Evolutionary conservation across 2,329 filamentous ascomycete species (phyloP), one percentile per base, ranked within the genome.

Genomic region (Penicillium nordicum): DNA sequence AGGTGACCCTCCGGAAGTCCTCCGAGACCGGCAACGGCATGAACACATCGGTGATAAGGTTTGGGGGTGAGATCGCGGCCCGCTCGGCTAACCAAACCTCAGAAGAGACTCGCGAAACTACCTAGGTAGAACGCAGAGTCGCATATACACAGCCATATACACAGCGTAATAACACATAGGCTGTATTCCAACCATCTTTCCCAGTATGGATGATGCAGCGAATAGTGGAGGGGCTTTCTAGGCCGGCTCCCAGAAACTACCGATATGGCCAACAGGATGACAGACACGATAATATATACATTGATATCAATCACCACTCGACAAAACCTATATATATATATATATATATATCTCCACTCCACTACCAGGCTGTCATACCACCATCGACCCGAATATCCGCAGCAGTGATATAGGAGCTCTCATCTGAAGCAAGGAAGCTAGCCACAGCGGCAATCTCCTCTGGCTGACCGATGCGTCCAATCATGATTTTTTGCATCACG

Each of bases 21-120:
- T 10, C 37, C 37, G 37, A 10, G 5, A 2, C 18, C 37, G 38
- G 18, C 6, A 37, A 5, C 8, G 32, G 14, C 36, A 37, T 12
- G 30, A 32, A 32, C 30, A 32, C 59, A 65, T 60, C 59, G 48
- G 41, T 47, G 55, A 61, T 62, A 57, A 62, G 54, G 60, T 65
- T 64, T 45, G 9, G 40, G 25, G 14, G 23, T 43, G 47, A 57
- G 51, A 63, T 64, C 59, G 58, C 59, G 62, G 63, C 58, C 60
- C 63, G 63, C 57, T 59, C 63, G 58, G 57, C 49, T 50, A 60
- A 57, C 46, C 52, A 34, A 34, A 34, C 32, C 32, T 34, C 16
- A 3, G 55, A 63, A 59, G 2, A 12, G 16, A n/a, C 14, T n/a
- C 10, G 10, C 4, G 5, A 14, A 18, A 30, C n/a, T 21, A 18